A percentile compares a stretch with the other conserved stretches of the same genome.
These are phyloP conservation scores for Modicella reniformis DNA, from an alignment of 371 early-diverging fungal genomes.

Conservation along the genomic window DNA sequence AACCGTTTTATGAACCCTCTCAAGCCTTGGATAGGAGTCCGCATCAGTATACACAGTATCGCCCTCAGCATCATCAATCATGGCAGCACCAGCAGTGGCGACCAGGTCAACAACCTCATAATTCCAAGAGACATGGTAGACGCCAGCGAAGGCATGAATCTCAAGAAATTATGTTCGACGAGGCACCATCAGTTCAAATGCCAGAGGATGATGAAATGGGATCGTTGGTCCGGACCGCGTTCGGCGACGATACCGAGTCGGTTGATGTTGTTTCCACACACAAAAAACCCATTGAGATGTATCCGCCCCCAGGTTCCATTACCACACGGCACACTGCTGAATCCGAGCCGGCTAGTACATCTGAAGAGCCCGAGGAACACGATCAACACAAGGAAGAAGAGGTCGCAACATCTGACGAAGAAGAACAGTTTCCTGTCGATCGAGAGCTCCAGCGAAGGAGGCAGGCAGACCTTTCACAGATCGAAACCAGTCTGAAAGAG, in stretches of 20 bases:
- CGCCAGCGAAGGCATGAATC: constrained; percentile 21
- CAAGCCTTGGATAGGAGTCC: not conserved
- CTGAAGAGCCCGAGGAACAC: constrained; percentile 9
- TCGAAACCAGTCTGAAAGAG: constrained; percentile 13
- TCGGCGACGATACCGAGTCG: not conserved
- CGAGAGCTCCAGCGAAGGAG: constrained; percentile 29
- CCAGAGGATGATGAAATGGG: constrained; percentile 19
- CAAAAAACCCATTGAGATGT: too few relatives aligned
- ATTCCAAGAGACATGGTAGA: constrained; percentile 13
- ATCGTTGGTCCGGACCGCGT: constrained; percentile 26
- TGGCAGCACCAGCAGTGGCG: constrained; percentile 17
- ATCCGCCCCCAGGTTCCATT: not conserved
- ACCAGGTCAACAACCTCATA: not conserved
- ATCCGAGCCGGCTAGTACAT: not conserved
- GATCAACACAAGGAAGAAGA: constrained; percentile 24
- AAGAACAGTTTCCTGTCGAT: constrained; percentile 4
- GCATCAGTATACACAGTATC: constrained; percentile 5
- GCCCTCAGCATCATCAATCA: constrained; percentile 10
- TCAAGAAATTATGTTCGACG: constrained; percentile 3
- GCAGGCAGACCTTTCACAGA: constrained; percentile 28
- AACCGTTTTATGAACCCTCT: not conserved
- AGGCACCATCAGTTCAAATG: constrained; percentile 2
- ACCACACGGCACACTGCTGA: not conserved
- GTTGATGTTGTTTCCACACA: not conserved
- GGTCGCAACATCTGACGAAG: constrained; percentile 16